A percentile compares a stretch with the other conserved stretches of the same genome.
phyloP scores from a whole-genome alignment of 495 filamentous ascomycete genomes.

The Aspergillus ostianus region DNA sequence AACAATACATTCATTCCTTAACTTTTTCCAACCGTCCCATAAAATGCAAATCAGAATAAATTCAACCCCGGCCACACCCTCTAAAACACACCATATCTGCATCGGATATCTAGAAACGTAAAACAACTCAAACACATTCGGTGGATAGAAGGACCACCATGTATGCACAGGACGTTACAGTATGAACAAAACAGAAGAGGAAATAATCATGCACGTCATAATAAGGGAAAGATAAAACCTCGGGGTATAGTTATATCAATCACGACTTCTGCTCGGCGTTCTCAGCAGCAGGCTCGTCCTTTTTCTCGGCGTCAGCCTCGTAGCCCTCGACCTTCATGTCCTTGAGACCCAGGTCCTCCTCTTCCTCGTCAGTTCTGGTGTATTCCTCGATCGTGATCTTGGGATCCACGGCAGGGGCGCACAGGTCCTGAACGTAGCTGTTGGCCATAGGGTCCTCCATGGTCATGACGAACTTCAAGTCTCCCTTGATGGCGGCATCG shows the following conservation, averaged over 20 bases:
- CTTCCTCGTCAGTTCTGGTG: constrained; percentile 80
- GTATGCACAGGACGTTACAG: constrained; percentile 22
- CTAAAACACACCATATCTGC: constrained; percentile 15
- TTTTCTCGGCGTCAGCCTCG: constrained; percentile 52
- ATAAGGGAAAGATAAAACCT: constrained; percentile 17
- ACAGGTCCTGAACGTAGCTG: constrained; percentile 90
- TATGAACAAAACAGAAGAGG: constrained; percentile 20
- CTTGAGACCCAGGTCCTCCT: constrained; percentile 82
- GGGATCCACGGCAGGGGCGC: constrained; percentile 67
- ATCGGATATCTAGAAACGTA: constrained; percentile 28
- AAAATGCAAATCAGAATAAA: constrained; percentile 10
- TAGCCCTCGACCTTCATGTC: constrained; percentile 95
- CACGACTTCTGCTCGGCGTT: constrained; percentile 25
- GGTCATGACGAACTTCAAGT: constrained; percentile 79
- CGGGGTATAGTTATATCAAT: constrained; percentile 16
- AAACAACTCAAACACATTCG: constrained; percentile 14
- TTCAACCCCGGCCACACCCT: constrained; percentile 17
- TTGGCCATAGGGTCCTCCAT: constrained; percentile 85
- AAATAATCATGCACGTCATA: constrained; percentile 31
- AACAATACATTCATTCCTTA: background rate
- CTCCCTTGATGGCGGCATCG: constrained; percentile 73
- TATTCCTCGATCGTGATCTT: constrained; percentile 85
- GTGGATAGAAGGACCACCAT: background rate
- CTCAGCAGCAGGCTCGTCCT: constrained; percentile 19
- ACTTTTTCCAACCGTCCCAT: constrained; percentile 9